Conservation (phyloP, 306 rosid genomes). For the Glycine latifolia region DNA sequence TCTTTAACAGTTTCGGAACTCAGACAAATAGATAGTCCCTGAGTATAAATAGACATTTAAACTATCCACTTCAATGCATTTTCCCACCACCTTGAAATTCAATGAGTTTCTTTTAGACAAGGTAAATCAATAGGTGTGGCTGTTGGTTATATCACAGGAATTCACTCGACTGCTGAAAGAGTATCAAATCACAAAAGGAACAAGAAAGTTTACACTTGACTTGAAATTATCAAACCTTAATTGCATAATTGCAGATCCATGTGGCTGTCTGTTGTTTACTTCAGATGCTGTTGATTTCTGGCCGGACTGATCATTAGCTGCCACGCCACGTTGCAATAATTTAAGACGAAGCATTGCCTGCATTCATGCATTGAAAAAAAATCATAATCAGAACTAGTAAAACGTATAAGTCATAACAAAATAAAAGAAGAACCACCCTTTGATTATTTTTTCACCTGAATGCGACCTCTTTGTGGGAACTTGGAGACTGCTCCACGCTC, state of each 20-base stretch:
- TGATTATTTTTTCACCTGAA: constrained; percentile 63
- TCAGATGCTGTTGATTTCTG: constrained; percentile 45
- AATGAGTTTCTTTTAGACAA: not conserved
- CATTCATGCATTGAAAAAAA: constrained; percentile 32
- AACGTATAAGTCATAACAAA: not conserved
- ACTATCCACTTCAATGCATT: not conserved
- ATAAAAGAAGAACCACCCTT: not conserved
- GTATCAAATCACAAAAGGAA: not conserved
- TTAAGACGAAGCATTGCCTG: constrained; percentile 79
- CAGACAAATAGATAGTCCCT: not conserved
- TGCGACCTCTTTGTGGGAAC: constrained; percentile 80
- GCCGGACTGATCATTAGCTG: constrained; percentile 44
- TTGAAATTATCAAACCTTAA: constrained; percentile 60
- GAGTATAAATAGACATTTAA: not conserved
- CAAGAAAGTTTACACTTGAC: not conserved
- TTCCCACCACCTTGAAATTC: constrained; percentile 1
- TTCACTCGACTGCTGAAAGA: not conserved
- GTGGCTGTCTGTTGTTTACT: constrained; percentile 51
- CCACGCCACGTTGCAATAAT: constrained; percentile 59
- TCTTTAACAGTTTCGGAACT: not conserved
- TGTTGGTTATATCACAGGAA: not conserved
- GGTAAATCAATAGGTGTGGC: not conserved
- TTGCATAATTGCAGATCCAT: constrained; percentile 68
- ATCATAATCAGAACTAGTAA: not conserved
- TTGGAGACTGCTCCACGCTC: constrained; percentile 72